A percentile compares a stretch with the other conserved stretches of the same genome.
These are phyloP conservation scores for Millerago galiae DNA, from an alignment of 805 yeast species.

Conservation along the genomic window DNA sequence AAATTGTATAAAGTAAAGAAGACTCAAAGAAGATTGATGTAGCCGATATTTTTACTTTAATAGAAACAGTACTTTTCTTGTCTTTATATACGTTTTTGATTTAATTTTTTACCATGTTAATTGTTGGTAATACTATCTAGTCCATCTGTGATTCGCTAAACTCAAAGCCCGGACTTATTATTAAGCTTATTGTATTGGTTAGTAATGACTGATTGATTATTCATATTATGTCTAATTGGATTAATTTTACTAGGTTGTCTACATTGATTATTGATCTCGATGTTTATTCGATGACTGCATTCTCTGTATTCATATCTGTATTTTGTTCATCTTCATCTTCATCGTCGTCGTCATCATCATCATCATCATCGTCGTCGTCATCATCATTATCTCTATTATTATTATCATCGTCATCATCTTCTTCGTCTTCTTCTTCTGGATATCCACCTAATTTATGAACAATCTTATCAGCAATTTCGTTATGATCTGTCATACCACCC, in stretches of 20 bases:
- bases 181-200: too few species aligned
- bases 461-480: slow-evolving; percentile 82
- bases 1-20: too few species aligned
- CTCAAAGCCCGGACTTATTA: slow-evolving; percentile 1
- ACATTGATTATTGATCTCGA: too few species aligned
- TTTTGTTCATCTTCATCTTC: slow-evolving; percentile 13
- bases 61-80: background rate
- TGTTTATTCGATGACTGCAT: slow-evolving; percentile 10
- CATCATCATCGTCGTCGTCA: slow-evolving; percentile 33
- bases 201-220: too few species aligned
- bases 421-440: slow-evolving; percentile 50
- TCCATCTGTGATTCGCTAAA: slow-evolving; percentile 3
- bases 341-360: slow-evolving; percentile 33
- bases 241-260: too few species aligned
- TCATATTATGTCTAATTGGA: too few species aligned
- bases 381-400: slow-evolving; percentile 45
- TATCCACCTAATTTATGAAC: slow-evolving; percentile 64
- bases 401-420: slow-evolving; percentile 38
- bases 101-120: background rate
- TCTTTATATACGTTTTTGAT: background rate
- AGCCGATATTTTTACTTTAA: too few species aligned
- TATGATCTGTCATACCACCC: slow-evolving; percentile 99
- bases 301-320: slow-evolving; percentile 9
- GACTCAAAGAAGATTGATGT: too few species aligned
- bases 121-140: slow-evolving; percentile 1